Conservation (phyloP, 306 rosid genomes). For the Senna siamea region DNA sequence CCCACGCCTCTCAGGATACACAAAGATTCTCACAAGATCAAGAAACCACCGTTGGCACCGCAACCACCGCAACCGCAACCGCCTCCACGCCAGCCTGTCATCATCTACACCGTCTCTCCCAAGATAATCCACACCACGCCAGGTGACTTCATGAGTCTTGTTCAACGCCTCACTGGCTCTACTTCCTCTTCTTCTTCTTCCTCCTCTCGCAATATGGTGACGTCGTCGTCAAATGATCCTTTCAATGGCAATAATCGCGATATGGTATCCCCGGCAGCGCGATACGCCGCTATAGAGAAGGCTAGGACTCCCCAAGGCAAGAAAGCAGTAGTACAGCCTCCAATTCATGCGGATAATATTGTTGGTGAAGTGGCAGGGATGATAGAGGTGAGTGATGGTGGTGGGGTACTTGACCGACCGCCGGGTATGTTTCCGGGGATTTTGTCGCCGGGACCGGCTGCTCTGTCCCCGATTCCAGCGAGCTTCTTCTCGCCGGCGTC, state of each 20-base stretch:
- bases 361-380: not conserved
- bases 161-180: slow-evolving; percentile 69
- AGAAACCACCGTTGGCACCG: slow-evolving; percentile 53
- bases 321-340: not conserved
- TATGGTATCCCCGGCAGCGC: slow-evolving; percentile 42
- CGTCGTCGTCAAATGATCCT: not conserved
- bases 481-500: slow-evolving; percentile 53
- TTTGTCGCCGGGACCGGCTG: slow-evolving; percentile 59
- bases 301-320: slow-evolving; percentile 33
- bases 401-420: not conserved
- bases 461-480: slow-evolving; percentile 49
- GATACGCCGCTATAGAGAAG: slow-evolving; percentile 44
- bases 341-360: not conserved
- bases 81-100: slow-evolving; percentile 57
- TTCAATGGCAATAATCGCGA: not conserved
- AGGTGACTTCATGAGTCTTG: slow-evolving; percentile 63
- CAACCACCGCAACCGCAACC: slow-evolving; percentile 35
- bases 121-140: slow-evolving; percentile 73
- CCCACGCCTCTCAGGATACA: slow-evolving; percentile 62
- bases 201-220: not conserved
- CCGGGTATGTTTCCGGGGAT: slow-evolving; percentile 46
- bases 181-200: slow-evolving; percentile 31
- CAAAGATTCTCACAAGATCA: slow-evolving; percentile 69
- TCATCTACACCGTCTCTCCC: slow-evolving; percentile 71
- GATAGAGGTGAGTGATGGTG: slow-evolving; percentile 18